Evolutionary conservation across 768 basidiomycete species (phyloP), one percentile per base, ranked within the genome.

Genomic region (Mycena vulgaris): DNA sequence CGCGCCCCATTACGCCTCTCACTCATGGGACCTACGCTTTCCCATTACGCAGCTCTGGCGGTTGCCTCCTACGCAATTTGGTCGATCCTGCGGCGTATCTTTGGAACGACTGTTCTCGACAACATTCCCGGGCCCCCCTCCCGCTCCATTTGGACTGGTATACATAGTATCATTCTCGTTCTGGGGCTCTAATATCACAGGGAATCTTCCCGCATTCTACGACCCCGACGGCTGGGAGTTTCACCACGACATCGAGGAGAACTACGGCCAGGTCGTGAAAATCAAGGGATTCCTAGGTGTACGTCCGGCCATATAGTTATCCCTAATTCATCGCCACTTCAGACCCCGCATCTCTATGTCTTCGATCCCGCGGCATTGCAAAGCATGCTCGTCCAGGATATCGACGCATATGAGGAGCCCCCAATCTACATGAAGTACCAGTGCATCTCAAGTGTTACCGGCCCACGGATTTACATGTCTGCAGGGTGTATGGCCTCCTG

Each of bases 151-250:
- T 39, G 10, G 14, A 39, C 39, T 16, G 39, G 39, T 39, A 3
- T 16, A 39, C 39, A 8, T 8, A n/a, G n/a, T n/a, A n/a, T n/a
- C n/a, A n/a, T n/a, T n/a, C n/a, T n/a, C n/a, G n/a, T n/a, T n/a
- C n/a, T n/a, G n/a, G n/a, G n/a, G n/a, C n/a, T n/a, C n/a, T n/a
- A n/a, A 39, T 16, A 16, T 16, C 14, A 39, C 39, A 64, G 63
- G 62, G 4, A 63, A 63, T 8, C 51, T 63, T 1, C 7, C 21
- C 7, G 45, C 27, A 28, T 53, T 63, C 27, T 37, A 63, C n/a
- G 62, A 63, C 47, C 37, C 62, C 27, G 51, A 64, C 23, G 48
- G 35, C 9, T 66, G 53, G 56, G 47, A 35, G 17, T 66, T 57
- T 16, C 64, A 66, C 23, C 21, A 30, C 1, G 47, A 58, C 0